These are phyloP conservation scores for Leucosporidium creatinivorum DNA, from an alignment of 768 basidiomycete species.

Conservation along the genomic window DNA sequence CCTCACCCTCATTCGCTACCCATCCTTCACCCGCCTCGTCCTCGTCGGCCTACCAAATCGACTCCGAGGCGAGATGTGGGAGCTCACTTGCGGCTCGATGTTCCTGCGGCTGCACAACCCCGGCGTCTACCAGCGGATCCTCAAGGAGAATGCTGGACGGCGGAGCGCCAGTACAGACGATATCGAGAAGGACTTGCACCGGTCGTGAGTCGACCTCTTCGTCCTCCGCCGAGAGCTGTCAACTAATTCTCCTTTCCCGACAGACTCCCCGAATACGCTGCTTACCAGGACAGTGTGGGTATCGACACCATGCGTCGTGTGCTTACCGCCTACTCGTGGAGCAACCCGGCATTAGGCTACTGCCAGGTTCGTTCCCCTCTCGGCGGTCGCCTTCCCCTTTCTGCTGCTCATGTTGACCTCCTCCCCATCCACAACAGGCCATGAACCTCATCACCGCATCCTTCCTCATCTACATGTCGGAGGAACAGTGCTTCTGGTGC, in stretches of 20 bases:
- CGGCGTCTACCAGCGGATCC: conserved; percentile 66
- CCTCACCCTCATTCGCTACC: conserved; percentile 89
- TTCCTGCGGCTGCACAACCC: conserved; percentile 82
- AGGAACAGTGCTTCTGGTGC: conserved; percentile 97
- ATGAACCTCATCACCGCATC: conserved; percentile 97
- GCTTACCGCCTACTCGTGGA: conserved; percentile 88
- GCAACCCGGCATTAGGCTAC: conserved; percentile 57
- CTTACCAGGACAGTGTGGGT: conserved; percentile 84
- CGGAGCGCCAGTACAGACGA: conserved; percentile 88
- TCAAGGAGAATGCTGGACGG: conserved; percentile 68
- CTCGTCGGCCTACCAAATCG: conserved; percentile 94
- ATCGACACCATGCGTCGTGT: conserved; percentile 78
- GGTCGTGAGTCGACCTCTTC: conserved; percentile 40
- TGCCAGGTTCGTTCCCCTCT: conserved; percentile 30
- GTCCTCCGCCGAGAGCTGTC: no score
- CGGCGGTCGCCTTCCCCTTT: not conserved
- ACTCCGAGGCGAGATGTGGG: conserved; percentile 96
- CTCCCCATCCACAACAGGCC: conserved; percentile 63
- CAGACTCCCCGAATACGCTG: conserved; percentile 94
- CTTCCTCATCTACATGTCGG: conserved; percentile 96
- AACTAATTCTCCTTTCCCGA: not conserved
- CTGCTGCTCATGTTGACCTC: conserved; percentile 59
- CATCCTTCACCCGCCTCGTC: conserved; percentile 91
- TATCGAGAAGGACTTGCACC: conserved; percentile 95
- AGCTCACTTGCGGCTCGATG: conserved; percentile 86